Base-by-base conservation (phyloP, 768 basidiomycete genomes). In the Pleurotus citrinopileatus region DNA sequence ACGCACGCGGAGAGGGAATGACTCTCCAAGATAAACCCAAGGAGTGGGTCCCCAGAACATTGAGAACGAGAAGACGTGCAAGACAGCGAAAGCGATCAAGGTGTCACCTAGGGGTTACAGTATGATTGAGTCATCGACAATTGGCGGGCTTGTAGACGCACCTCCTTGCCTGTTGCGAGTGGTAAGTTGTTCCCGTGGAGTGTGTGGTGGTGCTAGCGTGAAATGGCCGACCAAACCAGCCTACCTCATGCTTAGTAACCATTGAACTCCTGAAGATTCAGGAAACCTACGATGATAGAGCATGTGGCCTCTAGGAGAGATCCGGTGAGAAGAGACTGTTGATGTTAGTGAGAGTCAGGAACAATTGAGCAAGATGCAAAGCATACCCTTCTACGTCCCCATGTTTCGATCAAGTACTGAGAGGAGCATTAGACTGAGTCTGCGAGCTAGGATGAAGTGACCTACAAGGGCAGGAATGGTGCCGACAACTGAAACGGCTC, bases 41-140 rank as follows among this genome's bases (percentile, higher is more conserved):
- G 86, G 86, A 28, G 81, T 84, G 5, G 86, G 85, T 10, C 87
- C 88, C 87, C 87, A 91, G 70, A 87, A 89, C 56, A 84, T 78
- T 1, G 81, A 81, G 66, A 79, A 91, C 8, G 79, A 77, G 60
- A 84, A 81, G 23, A 91, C 86, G 48, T 91, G 88, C 22, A 90
- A 67, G n/a, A 91, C 79, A 0, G 86, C 89, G 60, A 91, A 90
- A 0, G 87, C 78, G 57, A 92, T 88, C 29, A 89, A 70, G 0
- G 78, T 75, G 54, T 86, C 80, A 40, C 87, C 86, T 76, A 56
- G 23, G 17, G 13, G 12, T 20, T 34, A 34, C n/a, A 9, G n/a
- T 9, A 34, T 3, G 32, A 34, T 10, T 9, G n/a, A n/a, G n/a
- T n/a, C n/a, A n/a, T n/a, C n/a, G n/a, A n/a, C n/a, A n/a, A n/a